These are phyloP conservation scores for Kurtzmaniella quercitrusa DNA, from an alignment of 1,139 yeast species.

Conservation along the genomic window DNA sequence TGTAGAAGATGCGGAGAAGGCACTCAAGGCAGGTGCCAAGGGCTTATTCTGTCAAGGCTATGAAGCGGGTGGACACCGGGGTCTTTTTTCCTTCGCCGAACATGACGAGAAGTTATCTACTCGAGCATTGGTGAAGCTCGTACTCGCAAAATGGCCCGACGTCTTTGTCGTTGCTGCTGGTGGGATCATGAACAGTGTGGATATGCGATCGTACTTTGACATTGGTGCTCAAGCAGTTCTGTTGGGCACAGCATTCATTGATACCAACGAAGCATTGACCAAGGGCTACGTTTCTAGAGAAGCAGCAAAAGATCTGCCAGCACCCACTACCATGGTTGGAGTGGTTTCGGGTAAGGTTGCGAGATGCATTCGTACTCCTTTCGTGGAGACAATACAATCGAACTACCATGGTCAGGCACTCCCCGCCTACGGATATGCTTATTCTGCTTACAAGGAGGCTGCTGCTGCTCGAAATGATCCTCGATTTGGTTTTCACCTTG, in stretches of 20 bases:
- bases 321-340: slow-evolving; percentile 30
- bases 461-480: slow-evolving; percentile 10
- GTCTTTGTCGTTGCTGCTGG: slow-evolving; percentile 44
- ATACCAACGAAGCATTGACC: slow-evolving; percentile 27
- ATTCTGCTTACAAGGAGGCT: slow-evolving; percentile 28
- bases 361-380: slow-evolving; percentile 30
- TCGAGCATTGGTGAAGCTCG: slow-evolving; percentile 23
- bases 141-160: slow-evolving; percentile 12
- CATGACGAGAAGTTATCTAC: slow-evolving; percentile 35
- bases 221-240: slow-evolving; percentile 45
- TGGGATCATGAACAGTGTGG: slow-evolving; percentile 32
- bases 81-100: slow-evolving; percentile 23
- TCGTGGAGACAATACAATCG: slow-evolving; percentile 15
- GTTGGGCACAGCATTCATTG: slow-evolving; percentile 42
- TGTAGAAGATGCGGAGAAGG: slow-evolving; percentile 28
- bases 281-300: slow-evolving; percentile 14
- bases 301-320: slow-evolving; percentile 3
- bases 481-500: slow-evolving; percentile 28
- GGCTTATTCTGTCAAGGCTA: slow-evolving; percentile 47
- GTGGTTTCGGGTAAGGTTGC: slow-evolving; percentile 38
- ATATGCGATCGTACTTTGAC: slow-evolving; percentile 21
- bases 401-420: slow-evolving; percentile 11
- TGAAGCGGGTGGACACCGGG: slow-evolving; percentile 57
- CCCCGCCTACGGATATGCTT: slow-evolving; percentile 36
- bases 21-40: slow-evolving; percentile 25